These are phyloP conservation scores for Mycena filopes DNA, from an alignment of 768 basidiomycete genomes.

Conservation along the genomic window DNA sequence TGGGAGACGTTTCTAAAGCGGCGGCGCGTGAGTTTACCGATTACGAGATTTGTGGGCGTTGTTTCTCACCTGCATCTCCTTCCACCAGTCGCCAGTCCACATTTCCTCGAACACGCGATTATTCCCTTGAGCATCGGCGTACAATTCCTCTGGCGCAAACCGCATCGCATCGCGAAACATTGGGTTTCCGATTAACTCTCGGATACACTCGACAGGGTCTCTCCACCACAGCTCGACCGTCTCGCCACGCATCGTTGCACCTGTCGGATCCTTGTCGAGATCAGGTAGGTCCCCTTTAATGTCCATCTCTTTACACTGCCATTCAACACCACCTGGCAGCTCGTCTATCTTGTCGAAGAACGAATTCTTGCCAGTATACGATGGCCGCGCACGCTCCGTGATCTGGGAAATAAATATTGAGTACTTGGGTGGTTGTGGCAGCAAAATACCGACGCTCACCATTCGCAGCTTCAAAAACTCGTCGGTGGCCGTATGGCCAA, in stretches of 20 bases:
- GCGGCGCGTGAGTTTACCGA: no score
- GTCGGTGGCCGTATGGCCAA: no score
- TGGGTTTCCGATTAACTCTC: constrained; percentile 28
- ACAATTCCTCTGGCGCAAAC: constrained; percentile 40
- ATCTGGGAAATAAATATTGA: no score
- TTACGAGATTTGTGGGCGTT: no score
- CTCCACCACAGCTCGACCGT: constrained; percentile 39
- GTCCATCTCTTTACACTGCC: constrained; percentile 35
- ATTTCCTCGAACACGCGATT: constrained; percentile 38
- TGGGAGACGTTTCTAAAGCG: constrained; percentile 7
- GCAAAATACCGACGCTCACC: no score
- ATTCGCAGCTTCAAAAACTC: no score
- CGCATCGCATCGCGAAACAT: constrained; percentile 36
- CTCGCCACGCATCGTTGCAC: constrained; percentile 14
- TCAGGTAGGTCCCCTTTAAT: constrained; percentile 31
- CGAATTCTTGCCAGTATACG: not conserved
- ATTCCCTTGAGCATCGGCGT: not conserved
- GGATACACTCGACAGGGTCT: constrained; percentile 36
- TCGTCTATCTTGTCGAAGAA: constrained; percentile 38
- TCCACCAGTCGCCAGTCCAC: constrained; percentile 45
- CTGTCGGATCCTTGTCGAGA: constrained; percentile 18
- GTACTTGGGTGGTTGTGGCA: no score
- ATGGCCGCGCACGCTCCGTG: not conserved
- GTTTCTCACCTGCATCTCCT: constrained; percentile 41
- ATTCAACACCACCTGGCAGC: constrained; percentile 34